Conservation (phyloP, 2,329 filamentous ascomycete species). For the Metarhizium anisopliae region DNA sequence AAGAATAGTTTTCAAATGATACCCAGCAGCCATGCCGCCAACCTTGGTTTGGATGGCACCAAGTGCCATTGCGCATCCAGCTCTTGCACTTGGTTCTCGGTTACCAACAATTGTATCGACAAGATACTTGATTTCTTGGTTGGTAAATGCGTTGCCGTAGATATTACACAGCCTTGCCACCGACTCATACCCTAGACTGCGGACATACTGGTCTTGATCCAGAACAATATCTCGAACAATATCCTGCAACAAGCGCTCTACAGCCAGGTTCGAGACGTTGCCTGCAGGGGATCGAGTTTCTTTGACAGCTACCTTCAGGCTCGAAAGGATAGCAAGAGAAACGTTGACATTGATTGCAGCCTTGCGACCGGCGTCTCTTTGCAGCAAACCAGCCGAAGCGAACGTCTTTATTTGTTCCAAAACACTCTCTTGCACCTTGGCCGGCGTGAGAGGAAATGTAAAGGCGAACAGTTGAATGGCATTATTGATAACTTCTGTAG, state of each 20-base stretch:
- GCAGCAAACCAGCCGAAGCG: slow-evolving; percentile 67
- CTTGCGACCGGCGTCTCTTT: slow-evolving; percentile 79
- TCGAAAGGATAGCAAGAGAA: slow-evolving; percentile 68
- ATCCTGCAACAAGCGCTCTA: slow-evolving; percentile 79
- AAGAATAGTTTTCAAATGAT: slow-evolving; percentile 94
- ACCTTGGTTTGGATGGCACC: slow-evolving; percentile 92
- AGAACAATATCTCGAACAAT: slow-evolving; percentile 63
- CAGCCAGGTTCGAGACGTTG: slow-evolving; percentile 62
- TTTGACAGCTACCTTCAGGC: slow-evolving; percentile 74
- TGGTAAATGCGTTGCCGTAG: slow-evolving; percentile 83
- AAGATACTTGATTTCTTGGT: slow-evolving; percentile 79
- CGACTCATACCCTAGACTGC: slow-evolving; percentile 75
- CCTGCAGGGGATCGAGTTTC: slow-evolving; percentile 68
- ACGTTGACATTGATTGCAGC: slow-evolving; percentile 89
- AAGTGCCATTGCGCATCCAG: slow-evolving; percentile 87
- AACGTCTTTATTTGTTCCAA: slow-evolving; percentile 90
- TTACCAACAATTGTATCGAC: slow-evolving; percentile 93
- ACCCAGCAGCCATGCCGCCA: slow-evolving; percentile 93
- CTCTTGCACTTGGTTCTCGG: slow-evolving; percentile 83
- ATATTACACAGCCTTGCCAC: slow-evolving; percentile 75
- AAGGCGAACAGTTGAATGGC: slow-evolving; percentile 91
- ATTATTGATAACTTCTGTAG: slow-evolving; percentile 89
- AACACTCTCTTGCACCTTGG: slow-evolving; percentile 92
- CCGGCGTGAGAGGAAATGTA: slow-evolving; percentile 76
- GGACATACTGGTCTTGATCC: slow-evolving; percentile 76